These are phyloP conservation scores for Trichocladium uniseriatum DNA, from an alignment of 495 filamentous ascomycete genomes.

Conservation along the genomic window DNA sequence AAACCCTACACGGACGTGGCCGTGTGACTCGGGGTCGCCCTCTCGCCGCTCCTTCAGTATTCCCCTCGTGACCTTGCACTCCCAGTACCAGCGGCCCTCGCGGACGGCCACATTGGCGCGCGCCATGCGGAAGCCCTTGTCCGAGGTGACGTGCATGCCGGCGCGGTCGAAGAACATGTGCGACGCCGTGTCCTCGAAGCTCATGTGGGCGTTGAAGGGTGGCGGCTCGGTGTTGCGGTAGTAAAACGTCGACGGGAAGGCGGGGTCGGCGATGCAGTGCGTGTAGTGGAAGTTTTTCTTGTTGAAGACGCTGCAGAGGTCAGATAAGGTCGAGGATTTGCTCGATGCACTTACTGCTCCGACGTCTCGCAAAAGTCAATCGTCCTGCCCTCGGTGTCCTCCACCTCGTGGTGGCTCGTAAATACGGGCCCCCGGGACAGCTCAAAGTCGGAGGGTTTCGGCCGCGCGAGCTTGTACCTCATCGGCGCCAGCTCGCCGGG, in stretches of 20 bases:
- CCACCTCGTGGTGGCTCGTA: slow-evolving; percentile 38
- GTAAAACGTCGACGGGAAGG: slow-evolving; percentile 78
- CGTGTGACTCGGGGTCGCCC: slow-evolving; percentile 37
- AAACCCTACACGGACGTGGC: slow-evolving; percentile 85
- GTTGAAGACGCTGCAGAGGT: slow-evolving; percentile 59
- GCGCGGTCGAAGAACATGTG: slow-evolving; percentile 58
- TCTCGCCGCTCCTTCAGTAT: slow-evolving; percentile 35
- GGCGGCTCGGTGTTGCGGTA: slow-evolving; percentile 78
- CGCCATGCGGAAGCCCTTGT: slow-evolving; percentile 75
- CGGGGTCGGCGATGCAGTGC: slow-evolving; percentile 81
- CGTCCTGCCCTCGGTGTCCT: slow-evolving; percentile 34
- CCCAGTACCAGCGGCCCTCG: slow-evolving; percentile 91
- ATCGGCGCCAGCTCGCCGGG: slow-evolving; percentile 39
- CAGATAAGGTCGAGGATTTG: not conserved
- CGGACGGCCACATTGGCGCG: slow-evolving; percentile 84
- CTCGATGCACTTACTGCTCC: slow-evolving; percentile 48
- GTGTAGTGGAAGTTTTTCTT: slow-evolving; percentile 86
- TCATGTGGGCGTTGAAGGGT: slow-evolving; percentile 73
- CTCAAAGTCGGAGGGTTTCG: slow-evolving; percentile 50
- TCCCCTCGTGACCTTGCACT: slow-evolving; percentile 74
- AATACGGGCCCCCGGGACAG: slow-evolving; percentile 48
- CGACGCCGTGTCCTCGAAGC: slow-evolving; percentile 82
- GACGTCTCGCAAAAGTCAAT: slow-evolving; percentile 53
- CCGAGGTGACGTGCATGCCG: slow-evolving; percentile 56
- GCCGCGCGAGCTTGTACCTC: slow-evolving; percentile 50